A percentile compares a stretch with the other conserved stretches of the same genome.
These are phyloP conservation scores for Corynespora cassiicola DNA, from an alignment of 2,329 filamentous ascomycete genomes.

Conservation along the genomic window DNA sequence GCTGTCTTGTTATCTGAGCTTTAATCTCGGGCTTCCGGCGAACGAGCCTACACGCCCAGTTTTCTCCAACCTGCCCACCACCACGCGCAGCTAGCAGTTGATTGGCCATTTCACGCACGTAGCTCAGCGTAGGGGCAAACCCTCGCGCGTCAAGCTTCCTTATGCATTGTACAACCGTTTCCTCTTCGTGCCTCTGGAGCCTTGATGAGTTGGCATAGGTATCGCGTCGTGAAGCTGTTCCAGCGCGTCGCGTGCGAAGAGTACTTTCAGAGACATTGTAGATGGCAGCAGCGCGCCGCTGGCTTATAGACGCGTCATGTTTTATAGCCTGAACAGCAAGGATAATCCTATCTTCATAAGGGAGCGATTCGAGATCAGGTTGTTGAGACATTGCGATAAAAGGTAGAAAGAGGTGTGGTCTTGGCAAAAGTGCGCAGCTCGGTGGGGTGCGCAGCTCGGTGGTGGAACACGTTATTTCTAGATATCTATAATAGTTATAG, in stretches of 20 bases:
- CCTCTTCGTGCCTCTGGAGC: constrained; percentile 12
- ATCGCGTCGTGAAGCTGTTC: constrained; percentile 11
- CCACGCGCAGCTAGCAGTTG: constrained; percentile 14
- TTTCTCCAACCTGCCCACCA: constrained; percentile 10
- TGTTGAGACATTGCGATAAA: constrained; percentile 13
- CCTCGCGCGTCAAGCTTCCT: constrained; percentile 13
- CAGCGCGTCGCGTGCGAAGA: constrained; percentile 4
- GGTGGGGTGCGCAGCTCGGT: no score
- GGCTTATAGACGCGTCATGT: constrained; percentile 6
- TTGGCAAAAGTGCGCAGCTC: constrained; percentile 8
- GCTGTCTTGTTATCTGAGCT: constrained; percentile 6
- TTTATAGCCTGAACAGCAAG: constrained; percentile 12
- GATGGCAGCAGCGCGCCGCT: constrained; percentile 8
- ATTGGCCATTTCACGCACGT: constrained; percentile 15
- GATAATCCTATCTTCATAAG: constrained; percentile 13
- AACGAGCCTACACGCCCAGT: constrained; percentile 14
- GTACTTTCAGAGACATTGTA: constrained; percentile 1
- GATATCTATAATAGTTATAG: no score
- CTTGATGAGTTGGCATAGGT: constrained; percentile 6
- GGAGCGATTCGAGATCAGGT: constrained; percentile 11
- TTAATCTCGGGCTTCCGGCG: constrained; percentile 10
- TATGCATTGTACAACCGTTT: constrained; percentile 13
- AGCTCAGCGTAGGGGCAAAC: constrained; percentile 10
- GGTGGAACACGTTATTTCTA: no score
- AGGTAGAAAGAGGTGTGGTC: constrained; percentile 7